These are phyloP conservation scores for Ambrosia trifida DNA, from an alignment of 129 eudicot species.

Conservation along the genomic window DNA sequence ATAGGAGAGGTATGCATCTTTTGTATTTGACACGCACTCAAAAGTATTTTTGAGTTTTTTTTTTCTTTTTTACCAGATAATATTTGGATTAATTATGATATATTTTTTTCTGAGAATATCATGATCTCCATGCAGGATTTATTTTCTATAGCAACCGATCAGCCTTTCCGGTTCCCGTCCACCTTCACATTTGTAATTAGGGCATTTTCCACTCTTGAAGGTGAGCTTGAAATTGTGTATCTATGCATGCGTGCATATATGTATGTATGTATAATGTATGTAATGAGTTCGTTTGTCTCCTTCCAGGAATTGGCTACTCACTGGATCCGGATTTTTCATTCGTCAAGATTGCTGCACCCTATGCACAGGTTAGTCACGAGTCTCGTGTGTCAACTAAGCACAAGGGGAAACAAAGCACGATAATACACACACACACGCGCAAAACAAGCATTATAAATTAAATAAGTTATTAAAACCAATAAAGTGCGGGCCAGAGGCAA, in stretches of 20 bases:
- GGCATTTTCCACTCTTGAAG: slow-evolving; percentile 99
- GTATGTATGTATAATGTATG: neutral
- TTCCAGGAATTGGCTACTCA: slow-evolving; percentile 76
- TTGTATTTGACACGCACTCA: neutral
- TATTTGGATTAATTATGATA: neutral
- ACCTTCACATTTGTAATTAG: slow-evolving; percentile 90
- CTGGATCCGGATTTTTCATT: slow-evolving; percentile 92
- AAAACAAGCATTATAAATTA: neutral
- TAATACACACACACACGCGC: neutral
- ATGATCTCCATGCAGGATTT: slow-evolving; percentile 60
- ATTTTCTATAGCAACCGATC: slow-evolving; percentile 95
- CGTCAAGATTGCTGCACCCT: slow-evolving; percentile 92
- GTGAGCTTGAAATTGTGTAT: slow-evolving; percentile 33
- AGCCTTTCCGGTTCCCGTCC: slow-evolving; percentile 95
- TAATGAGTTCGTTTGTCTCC: slow-evolving; percentile 8
- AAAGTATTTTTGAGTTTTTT: neutral
- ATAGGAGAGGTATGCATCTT: slow-evolving; percentile 78
- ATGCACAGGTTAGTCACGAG: slow-evolving; percentile 67
- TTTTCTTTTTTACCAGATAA: neutral
- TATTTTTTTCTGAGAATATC: neutral
- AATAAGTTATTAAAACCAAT: neutral
- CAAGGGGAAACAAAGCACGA: neutral
- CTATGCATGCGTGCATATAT: neutral
- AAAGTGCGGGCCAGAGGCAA: neutral
- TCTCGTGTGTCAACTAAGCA: neutral